Evolutionary conservation across 2,329 filamentous ascomycete genomes (phyloP).

Genomic region (Ophiostoma australiae): DNA sequence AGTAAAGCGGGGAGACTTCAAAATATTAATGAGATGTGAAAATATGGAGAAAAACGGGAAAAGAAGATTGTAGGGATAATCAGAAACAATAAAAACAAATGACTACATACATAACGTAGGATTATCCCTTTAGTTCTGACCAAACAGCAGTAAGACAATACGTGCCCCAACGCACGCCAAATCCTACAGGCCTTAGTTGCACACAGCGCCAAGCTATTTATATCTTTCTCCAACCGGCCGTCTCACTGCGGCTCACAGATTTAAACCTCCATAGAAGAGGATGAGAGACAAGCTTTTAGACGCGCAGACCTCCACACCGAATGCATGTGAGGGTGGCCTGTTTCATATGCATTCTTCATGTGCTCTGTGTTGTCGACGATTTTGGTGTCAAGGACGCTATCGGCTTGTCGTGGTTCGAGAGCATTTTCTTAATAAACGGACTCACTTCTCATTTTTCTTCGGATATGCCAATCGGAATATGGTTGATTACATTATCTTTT

Average conservation of each 20-base stretch:
- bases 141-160: neutral
- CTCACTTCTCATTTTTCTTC: too few relatives aligned
- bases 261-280: neutral
- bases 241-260: neutral
- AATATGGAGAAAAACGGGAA: neutral
- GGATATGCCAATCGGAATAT: too few relatives aligned
- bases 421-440: too few relatives aligned
- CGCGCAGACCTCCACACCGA: neutral
- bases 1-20: neutral
- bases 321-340: neutral
- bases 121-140: neutral
- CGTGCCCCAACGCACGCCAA: neutral
- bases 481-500: too few relatives aligned
- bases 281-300: conserved; percentile 4
- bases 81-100: neutral
- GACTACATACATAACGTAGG: neutral
- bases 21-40: neutral
- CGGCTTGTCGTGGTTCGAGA: neutral
- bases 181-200: neutral
- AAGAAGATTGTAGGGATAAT: neutral
- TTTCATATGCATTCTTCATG: neutral
- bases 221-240: neutral
- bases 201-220: neutral
- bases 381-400: neutral
- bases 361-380: neutral